phyloP scores from a whole-genome alignment of 78 protist genomes.

The Dictyostelium purpureum region DNA sequence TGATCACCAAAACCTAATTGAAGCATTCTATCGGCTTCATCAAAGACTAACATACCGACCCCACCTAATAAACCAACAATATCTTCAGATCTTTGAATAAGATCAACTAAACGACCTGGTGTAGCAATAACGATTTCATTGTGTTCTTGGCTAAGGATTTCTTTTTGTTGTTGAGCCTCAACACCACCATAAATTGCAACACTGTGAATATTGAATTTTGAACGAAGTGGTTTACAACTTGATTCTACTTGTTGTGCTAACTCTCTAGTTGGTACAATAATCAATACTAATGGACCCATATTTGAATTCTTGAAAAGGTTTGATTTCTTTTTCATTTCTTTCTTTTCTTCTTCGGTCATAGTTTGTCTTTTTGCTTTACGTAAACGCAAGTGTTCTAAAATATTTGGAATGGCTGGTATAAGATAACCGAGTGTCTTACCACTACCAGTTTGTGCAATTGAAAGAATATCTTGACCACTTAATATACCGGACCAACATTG shows the following conservation, averaged over 20 bases:
- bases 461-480: conserved; percentile 68
- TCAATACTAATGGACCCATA: conserved; percentile 95
- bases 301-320: background rate
- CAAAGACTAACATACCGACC: conserved; percentile 94
- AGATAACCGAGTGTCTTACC: conserved; percentile 99
- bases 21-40: conserved; percentile 99
- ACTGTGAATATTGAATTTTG: conserved; percentile 80
- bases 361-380: background rate
- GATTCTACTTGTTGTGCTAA: conserved; percentile 96
- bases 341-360: background rate
- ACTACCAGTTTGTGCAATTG: conserved; percentile 96
- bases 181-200: conserved; percentile 98
- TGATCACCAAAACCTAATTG: conserved; percentile 98
- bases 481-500: conserved; percentile 54
- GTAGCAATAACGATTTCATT: conserved; percentile 93
- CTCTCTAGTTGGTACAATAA: conserved; percentile 99
- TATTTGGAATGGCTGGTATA: conserved; percentile 91
- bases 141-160: conserved; percentile 92
- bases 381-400: conserved; percentile 35
- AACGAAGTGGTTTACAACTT: conserved; percentile 92
- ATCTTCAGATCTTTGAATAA: conserved; percentile 90
- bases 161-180: conserved; percentile 90
- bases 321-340: background rate
- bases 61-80: conserved; percentile 59
- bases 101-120: conserved; percentile 96